Base-by-base conservation (phyloP, 2,329 filamentous ascomycete species). In the Ophiostoma fasciatum region DNA sequence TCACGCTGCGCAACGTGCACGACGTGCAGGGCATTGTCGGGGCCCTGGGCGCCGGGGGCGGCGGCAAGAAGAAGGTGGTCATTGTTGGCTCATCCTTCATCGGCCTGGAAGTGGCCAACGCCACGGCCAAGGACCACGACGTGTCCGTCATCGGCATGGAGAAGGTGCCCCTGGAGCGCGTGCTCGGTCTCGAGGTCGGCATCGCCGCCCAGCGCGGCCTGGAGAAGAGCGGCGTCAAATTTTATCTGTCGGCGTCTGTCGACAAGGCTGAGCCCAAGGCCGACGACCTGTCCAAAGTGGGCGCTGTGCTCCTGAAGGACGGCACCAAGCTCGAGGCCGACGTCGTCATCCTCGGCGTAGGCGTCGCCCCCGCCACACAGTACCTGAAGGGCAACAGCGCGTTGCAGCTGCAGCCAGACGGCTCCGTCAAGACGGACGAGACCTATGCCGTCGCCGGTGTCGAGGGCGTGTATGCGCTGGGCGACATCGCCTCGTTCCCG, bases 31-130 rank as follows among this genome's bases (percentile, higher is more conserved):
- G 66, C 40, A 94, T 98, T 45, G 66, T 84, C 19, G 67, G 64
- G 1, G 83, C 84, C 7, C 81, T 93, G 31, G 84, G 84, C 21
- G 66, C 74, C 29, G 79, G 82, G 51, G 75, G 74, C 40, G 28
- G 33, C 12, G 11, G 17, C 20, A 35, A 36, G 26, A 94, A 94
- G 68, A 94, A 94, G 57, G 75, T 98, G 46, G 84, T 94, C 31
- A 68, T 98, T 12, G 67, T 98, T 36, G 90, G 90, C 28, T 88
- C 81, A 40, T 93, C 84, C 1, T 98, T 98, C 58, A 98, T 98
- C 51, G 90, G 90, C 28, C 92, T 98, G 82, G 90, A 98, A 58
- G 73, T 92, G n/a, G 88, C 82, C 42, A 90, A 87, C 44, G 78
- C 92, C 0, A 77, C 80, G 0, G 60, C 71, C 30, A 80, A 79